These are phyloP conservation scores for Wallacemonas sp. DNA, from an alignment of 208 protist genomes.

Conservation along the genomic window DNA sequence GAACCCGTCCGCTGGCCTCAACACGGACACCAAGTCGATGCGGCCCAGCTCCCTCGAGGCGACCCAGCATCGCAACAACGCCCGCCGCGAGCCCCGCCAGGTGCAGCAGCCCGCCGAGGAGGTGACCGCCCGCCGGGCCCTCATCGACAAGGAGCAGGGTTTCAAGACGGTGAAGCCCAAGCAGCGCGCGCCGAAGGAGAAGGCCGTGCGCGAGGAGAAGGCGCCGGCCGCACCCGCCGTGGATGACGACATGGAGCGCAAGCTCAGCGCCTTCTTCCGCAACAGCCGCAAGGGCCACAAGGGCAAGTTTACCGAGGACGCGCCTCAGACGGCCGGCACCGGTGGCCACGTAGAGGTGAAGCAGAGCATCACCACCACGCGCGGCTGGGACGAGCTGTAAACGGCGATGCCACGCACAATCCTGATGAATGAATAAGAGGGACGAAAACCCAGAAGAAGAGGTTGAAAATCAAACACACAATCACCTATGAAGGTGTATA, in stretches of 20 bases:
- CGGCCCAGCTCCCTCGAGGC: conserved; percentile 49
- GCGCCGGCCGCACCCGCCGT: conserved; percentile 7
- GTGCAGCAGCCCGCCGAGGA: conserved; percentile 15
- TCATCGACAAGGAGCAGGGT: conserved; percentile 49
- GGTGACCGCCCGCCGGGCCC: conserved; percentile 29
- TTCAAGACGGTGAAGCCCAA: conserved; percentile 31
- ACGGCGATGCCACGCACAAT: too few species aligned
- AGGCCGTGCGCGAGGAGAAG: conserved; percentile 15
- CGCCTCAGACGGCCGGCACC: conserved; percentile 5
- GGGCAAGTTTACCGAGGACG: conserved; percentile 26
- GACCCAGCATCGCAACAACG: conserved; percentile 32
- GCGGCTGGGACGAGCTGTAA: conserved; percentile 27
- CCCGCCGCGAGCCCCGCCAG: conserved; percentile 27
- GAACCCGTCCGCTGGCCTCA: conserved; percentile 44
- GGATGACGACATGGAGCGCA: conserved; percentile 70
- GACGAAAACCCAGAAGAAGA: neutral
- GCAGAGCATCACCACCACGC: conserved; percentile 35
- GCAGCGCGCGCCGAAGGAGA: conserved; percentile 14
- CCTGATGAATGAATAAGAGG: too few species aligned
- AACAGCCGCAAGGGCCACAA: conserved; percentile 48
- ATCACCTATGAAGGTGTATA: too few species aligned
- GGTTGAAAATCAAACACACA: too few species aligned
- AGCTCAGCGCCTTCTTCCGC: conserved; percentile 76
- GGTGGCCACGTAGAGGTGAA: conserved; percentile 40
- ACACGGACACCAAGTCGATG: conserved; percentile 51